Evolutionary conservation across 139 green algal genomes (phyloP).

Genomic region (Chara braunii): DNA sequence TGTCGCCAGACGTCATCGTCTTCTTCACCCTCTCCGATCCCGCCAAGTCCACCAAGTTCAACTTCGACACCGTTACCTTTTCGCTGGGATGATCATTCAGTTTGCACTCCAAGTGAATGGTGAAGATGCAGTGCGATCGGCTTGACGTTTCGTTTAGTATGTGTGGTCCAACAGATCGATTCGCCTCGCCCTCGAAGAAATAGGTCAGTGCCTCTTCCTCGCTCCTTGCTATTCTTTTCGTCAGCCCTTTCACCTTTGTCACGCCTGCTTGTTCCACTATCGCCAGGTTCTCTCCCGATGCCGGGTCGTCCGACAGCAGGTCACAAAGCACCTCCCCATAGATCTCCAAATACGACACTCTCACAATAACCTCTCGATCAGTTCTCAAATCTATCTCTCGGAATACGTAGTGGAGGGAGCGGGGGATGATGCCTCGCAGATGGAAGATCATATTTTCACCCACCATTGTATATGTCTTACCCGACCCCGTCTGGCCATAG

Average conservation of each 20-base stretch:
- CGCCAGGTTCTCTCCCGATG: too few relatives aligned
- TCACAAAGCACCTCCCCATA: constrained; percentile 67
- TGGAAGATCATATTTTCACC: too few relatives aligned
- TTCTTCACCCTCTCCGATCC: constrained; percentile 76
- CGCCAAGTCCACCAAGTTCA: constrained; percentile 65
- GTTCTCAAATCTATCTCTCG: constrained; percentile 50
- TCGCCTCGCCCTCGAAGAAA: background rate
- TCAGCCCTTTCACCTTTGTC: background rate
- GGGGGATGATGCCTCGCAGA: constrained; percentile 66
- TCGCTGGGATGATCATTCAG: constrained; percentile 69
- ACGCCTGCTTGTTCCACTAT: too few relatives aligned
- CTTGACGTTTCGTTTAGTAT: constrained; percentile 75
- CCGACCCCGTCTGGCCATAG: constrained; percentile 71
- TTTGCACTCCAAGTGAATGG: constrained; percentile 71
- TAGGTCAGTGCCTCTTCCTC: background rate
- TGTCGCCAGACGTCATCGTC: constrained; percentile 48
- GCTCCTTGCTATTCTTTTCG: constrained; percentile 45
- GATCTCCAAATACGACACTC: constrained; percentile 65
- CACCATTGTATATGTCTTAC: constrained; percentile 81
- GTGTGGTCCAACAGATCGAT: constrained; percentile 51
- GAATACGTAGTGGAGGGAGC: constrained; percentile 65
- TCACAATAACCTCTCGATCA: constrained; percentile 45
- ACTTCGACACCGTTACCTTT: constrained; percentile 48
- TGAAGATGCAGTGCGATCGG: constrained; percentile 77
- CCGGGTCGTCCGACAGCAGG: constrained; percentile 59